These are phyloP conservation scores for Carex sylvatica DNA, from an alignment of 202 grass and related monocot species.

Conservation along the genomic window DNA sequence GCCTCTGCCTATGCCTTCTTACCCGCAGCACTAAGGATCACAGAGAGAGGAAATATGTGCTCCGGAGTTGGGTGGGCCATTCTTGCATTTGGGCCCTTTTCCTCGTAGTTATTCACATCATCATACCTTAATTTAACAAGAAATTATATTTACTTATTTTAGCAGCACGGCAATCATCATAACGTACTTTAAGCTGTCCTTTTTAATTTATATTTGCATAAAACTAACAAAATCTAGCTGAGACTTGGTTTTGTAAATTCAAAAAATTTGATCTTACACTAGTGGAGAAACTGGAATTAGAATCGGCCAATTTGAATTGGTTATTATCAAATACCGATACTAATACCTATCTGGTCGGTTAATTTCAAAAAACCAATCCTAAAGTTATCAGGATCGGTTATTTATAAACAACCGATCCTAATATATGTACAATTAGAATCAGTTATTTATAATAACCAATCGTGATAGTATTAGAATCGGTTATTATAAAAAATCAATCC, in stretches of 20 bases:
- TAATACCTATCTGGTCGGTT: no score
- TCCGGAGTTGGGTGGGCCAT: constrained; percentile 61
- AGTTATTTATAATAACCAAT: no score
- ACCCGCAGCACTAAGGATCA: constrained; percentile 63
- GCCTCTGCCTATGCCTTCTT: constrained; percentile 15
- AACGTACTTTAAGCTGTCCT: background rate
- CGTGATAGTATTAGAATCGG: no score
- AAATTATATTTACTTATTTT: background rate
- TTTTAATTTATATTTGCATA: background rate
- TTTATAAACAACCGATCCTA: no score
- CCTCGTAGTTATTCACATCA: constrained; percentile 53
- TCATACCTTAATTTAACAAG: constrained; percentile 38
- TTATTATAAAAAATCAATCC: no score
- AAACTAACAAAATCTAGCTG: background rate
- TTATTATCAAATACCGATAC: no score
- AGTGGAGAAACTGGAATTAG: no score
- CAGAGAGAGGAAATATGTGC: constrained; percentile 67
- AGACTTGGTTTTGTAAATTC: background rate
- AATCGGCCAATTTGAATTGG: no score
- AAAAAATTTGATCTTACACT: background rate
- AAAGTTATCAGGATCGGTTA: no score
- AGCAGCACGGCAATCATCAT: background rate
- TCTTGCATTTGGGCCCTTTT: constrained; percentile 49
- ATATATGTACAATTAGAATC: no score
- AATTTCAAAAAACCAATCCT: no score